These are phyloP conservation scores for Musa beccarii DNA, from an alignment of 176 grass and related monocot genomes.

Conservation along the genomic window DNA sequence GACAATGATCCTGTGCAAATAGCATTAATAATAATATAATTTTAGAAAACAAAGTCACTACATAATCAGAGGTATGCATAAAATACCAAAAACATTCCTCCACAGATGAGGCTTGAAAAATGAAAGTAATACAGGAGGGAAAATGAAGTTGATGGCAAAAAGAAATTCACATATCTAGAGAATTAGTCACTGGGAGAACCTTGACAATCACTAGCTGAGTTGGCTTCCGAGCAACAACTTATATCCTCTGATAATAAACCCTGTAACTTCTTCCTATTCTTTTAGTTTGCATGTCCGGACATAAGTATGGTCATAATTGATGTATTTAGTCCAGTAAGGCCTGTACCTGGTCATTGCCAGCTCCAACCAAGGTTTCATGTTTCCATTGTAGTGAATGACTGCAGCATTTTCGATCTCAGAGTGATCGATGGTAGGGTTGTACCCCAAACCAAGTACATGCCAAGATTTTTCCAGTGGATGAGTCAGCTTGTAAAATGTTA, in stretches of 20 bases:
- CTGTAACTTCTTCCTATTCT: constrained; percentile 21
- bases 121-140: neutral
- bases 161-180: no score
- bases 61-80: neutral
- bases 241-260: neutral
- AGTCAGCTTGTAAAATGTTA: constrained; percentile 17
- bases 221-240: neutral
- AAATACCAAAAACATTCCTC: neutral
- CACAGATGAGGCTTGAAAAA: neutral
- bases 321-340: constrained; percentile 51
- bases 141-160: no score
- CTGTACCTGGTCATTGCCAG: constrained; percentile 48
- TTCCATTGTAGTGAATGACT: constrained; percentile 13
- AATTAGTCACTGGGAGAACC: neutral
- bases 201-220: neutral
- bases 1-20: no score
- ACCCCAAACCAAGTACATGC: constrained; percentile 19
- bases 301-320: constrained; percentile 40
- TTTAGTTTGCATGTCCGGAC: constrained; percentile 42
- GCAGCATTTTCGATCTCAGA: constrained; percentile 15
- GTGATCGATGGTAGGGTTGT: constrained; percentile 9
- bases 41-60: neutral
- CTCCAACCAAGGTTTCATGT: constrained; percentile 39
- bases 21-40: neutral
- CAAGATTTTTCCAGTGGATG: constrained; percentile 6